Percentiles rank a stretch among this genome's conserved stretches.
These are phyloP conservation scores for Periconia macrospinosa DNA, from an alignment of 2,329 filamentous ascomycete genomes.

Conservation along the genomic window DNA sequence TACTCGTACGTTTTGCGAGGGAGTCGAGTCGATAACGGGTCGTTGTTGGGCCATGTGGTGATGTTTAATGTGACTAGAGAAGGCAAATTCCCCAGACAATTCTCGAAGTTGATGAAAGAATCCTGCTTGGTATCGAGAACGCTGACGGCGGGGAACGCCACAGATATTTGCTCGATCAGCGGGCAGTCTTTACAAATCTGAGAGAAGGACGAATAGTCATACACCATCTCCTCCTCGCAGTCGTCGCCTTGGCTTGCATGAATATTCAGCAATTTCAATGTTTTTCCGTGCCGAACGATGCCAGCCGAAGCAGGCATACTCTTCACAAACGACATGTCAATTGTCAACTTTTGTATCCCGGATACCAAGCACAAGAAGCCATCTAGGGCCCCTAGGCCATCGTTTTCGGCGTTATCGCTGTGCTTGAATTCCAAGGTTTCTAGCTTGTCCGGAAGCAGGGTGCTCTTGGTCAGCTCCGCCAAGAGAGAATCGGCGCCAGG, in stretches of 20 bases:
- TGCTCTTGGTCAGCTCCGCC: slow-evolving; percentile 51
- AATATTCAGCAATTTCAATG: slow-evolving; percentile 48
- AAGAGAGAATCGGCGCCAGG: slow-evolving; percentile 51
- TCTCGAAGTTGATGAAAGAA: slow-evolving; percentile 47
- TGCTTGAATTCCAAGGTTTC: slow-evolving; percentile 52
- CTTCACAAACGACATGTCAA: slow-evolving; percentile 49
- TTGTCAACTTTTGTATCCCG: slow-evolving; percentile 47
- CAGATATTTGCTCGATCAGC: slow-evolving; percentile 48
- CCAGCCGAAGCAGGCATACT: slow-evolving; percentile 46
- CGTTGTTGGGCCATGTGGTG: slow-evolving; percentile 52
- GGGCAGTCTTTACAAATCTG: slow-evolving; percentile 50
- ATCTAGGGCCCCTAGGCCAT: slow-evolving; percentile 50
- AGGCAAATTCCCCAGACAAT: slow-evolving; percentile 41
- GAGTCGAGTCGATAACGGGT: slow-evolving; percentile 43
- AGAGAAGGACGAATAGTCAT: slow-evolving; percentile 47
- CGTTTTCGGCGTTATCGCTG: slow-evolving; percentile 51
- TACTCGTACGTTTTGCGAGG: slow-evolving; percentile 50
- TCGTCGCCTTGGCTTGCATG: slow-evolving; percentile 45
- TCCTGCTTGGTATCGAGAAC: slow-evolving; percentile 46
- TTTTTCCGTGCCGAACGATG: slow-evolving; percentile 50
- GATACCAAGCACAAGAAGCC: slow-evolving; percentile 52
- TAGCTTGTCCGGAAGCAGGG: slow-evolving; percentile 47
- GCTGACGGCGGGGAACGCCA: slow-evolving; percentile 51
- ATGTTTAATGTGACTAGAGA: slow-evolving; percentile 52
- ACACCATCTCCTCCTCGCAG: slow-evolving; percentile 49